Conservation (phyloP, 2,329 filamentous ascomycete species). For the Beauveria medogensis region DNA sequence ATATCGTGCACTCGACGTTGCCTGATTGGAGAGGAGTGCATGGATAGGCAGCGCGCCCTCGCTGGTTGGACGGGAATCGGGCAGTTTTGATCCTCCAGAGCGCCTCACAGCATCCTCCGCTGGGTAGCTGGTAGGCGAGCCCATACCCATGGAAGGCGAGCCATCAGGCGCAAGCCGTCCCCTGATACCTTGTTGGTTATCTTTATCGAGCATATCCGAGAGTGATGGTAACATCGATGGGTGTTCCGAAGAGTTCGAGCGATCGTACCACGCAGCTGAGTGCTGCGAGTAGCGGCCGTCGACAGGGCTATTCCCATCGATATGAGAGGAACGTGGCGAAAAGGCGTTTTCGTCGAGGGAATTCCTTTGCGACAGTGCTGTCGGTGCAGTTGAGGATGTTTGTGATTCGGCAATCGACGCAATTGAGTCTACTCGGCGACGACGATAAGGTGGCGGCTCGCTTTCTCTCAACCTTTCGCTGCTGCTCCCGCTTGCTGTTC, state of each 20-base stretch:
- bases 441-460: slow-evolving; percentile 38
- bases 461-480: slow-evolving; percentile 40
- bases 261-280: slow-evolving; percentile 21
- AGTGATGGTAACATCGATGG: slow-evolving; percentile 34
- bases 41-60: slow-evolving; percentile 48
- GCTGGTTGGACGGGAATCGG: slow-evolving; percentile 33
- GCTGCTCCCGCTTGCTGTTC: slow-evolving; percentile 32
- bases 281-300: slow-evolving; percentile 20
- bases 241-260: slow-evolving; percentile 16
- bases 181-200: slow-evolving; percentile 14
- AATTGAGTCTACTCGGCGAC: slow-evolving; percentile 40
- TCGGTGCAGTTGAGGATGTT: slow-evolving; percentile 31
- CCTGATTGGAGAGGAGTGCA: slow-evolving; percentile 38
- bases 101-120: background rate
- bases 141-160: background rate
- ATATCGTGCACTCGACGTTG: slow-evolving; percentile 12
- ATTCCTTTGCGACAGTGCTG: slow-evolving; percentile 26
- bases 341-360: slow-evolving; percentile 34
- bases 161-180: background rate
- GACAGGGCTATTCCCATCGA: slow-evolving; percentile 26
- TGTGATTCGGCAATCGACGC: slow-evolving; percentile 39
- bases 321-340: slow-evolving; percentile 33
- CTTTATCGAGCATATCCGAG: slow-evolving; percentile 38
- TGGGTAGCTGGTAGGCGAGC: background rate
- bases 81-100: slow-evolving; percentile 3